Base-by-base conservation (phyloP, 441 rosid genomes). In the Pelargonium myrrhifolium region DNA sequence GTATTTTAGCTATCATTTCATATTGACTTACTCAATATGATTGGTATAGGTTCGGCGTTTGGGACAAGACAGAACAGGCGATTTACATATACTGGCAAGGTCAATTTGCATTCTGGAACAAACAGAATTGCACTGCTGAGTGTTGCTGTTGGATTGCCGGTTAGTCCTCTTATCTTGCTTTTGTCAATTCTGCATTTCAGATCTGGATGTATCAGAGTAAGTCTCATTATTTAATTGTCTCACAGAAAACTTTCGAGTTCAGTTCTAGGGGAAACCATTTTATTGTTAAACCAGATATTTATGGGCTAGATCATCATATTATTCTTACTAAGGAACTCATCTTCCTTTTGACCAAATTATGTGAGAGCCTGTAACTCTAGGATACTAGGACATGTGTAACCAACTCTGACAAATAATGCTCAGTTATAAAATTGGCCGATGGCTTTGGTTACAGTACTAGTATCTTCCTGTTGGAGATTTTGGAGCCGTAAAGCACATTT, bases 71-170 rank as follows among this genome's bases (percentile, higher is more conserved):
- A 87, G 77, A 82, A 86, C 64, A 81, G 90, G 81, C 83, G 89
- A 78, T 81, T 95, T 68, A 87, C 82, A 62, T 95, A 82, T 64
- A 78, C 78, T 2, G 94, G 93, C 58, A 92, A 88, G 85, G 84
- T 89, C 82, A 85, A 87, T 80, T 78, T 95, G 71, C 90, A 11
- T 64, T 79, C 93, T 67, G 98, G 98, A 76, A 83, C 76, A 64
- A 95, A 95, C 85, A 84, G 70, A 80, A 92, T 95, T 26, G 96
- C 97, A 1, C 81, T 92, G 72, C 85, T 95, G 71, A 95, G 99
- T 71, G 89, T 95, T 61, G 94, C 98, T 11, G 90, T 92, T 80
- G 99, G 99, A 65, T 83, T 95, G 77, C 98, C 91, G 3, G 99
- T 92, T 67, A 83, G 90, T 83, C 69, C 71, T 56, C 65, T 64